Evolutionary conservation across 1,139 yeast species (phyloP), one percentile per base, ranked within the genome.

Genomic region (Sugiyamaella castrensis): DNA sequence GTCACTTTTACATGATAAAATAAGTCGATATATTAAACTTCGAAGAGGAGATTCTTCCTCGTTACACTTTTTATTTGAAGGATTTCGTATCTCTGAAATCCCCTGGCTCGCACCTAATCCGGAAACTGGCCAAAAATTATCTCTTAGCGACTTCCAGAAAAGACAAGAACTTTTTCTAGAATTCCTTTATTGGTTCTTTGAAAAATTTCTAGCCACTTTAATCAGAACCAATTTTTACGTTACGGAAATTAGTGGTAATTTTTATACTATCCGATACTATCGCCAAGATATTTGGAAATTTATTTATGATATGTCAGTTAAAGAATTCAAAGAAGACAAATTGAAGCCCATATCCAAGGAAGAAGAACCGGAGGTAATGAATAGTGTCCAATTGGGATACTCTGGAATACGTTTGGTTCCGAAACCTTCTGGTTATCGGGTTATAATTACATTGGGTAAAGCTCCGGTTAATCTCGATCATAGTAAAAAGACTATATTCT

Each of bases 201-300:
- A 69, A 0, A 46, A 47, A 0, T 72, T 82, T 46, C 54, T 87
- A 1, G 71, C 76, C 7, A 72, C 71, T 11, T 56, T 87, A 1
- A 55, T 87, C 0, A 65, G 71, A 0, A 65, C 75, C 0, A 80
- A 79, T 59, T 91, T 91, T 73, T 84, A 85, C 61, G 81, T 84
- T 2, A 81, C 92, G 0, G 84, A 81, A 48, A 29, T 56, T 54
- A 39, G 82, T 1, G 73, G 76, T 2, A 61, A 69, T 0, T 60
- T 61, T 6, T 60, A 56, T 40, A 61, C 68, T 5, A 53, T 76
- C 0, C 54, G 73, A 1, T 87, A 73, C 61, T 87, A 77, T 59
- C 75, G 84, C 11, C 89, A 82, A 46, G 71, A 68, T 27, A 65
- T 70, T 0, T 91, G 97, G 96, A 60, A 59, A 8, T 50, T 50